Percentiles rank a stretch among this genome's conserved stretches.
Evolutionary conservation across 2,329 filamentous ascomycete genomes (phyloP).

Genomic region (Phialophora macrospora): DNA sequence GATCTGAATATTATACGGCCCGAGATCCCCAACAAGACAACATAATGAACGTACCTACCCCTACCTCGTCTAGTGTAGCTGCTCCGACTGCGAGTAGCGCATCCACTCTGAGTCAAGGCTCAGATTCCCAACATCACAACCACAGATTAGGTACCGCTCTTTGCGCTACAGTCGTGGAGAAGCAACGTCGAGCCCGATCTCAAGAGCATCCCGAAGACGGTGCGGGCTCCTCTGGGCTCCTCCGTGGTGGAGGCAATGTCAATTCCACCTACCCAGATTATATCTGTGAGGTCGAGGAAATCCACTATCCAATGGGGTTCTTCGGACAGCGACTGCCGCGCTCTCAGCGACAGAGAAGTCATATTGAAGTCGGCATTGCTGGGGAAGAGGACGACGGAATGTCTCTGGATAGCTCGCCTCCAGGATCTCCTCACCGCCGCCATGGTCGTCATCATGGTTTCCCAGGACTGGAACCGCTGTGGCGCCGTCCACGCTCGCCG

Average conservation of each 20-base stretch:
- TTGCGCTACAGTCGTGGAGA: background rate
- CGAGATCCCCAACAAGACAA: background rate
- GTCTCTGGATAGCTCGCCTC: background rate
- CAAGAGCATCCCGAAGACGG: background rate
- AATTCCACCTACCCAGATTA: background rate
- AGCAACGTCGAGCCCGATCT: slow-evolving; percentile 2
- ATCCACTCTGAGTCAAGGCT: background rate
- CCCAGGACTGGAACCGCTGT: background rate
- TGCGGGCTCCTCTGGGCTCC: background rate
- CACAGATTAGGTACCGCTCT: slow-evolving; percentile 1
- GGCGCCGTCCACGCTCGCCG: background rate
- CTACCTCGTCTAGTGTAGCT: background rate
- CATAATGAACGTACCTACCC: background rate
- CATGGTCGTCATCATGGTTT: background rate
- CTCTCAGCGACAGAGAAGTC: background rate
- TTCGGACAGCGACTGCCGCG: background rate
- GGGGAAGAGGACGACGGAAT: background rate
- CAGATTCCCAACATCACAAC: background rate
- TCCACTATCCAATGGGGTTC: no score
- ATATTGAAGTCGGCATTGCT: background rate
- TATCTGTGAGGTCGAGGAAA: background rate
- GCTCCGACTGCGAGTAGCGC: background rate
- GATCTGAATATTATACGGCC: background rate
- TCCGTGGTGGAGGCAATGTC: slow-evolving; percentile 20
- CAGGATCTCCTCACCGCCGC: background rate